Conservation (phyloP, 805 yeast genomes). For the Barnettozyma pratensis region DNA sequence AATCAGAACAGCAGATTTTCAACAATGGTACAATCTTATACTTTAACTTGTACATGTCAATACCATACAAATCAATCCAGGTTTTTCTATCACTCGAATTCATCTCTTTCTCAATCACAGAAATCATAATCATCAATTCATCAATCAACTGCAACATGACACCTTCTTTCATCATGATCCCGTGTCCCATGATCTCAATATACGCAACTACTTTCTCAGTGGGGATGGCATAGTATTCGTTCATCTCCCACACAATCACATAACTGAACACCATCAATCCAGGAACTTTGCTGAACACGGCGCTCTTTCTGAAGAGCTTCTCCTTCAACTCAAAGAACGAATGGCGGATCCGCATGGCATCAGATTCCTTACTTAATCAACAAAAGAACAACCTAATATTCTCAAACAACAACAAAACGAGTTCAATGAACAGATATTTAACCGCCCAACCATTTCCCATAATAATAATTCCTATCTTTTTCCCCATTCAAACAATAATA, state of each 20-base stretch:
- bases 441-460: too few species aligned
- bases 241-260: conserved; percentile 2
- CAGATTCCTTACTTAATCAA: not conserved
- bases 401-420: not conserved
- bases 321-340: not conserved
- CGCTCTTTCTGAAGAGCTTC: not conserved
- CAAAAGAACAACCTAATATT: not conserved
- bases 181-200: not conserved
- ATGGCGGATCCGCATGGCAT: not conserved
- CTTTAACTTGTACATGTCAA: conserved; percentile 2
- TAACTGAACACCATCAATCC: not conserved
- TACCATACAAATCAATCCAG: conserved; percentile 3
- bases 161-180: not conserved
- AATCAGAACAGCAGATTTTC: not conserved
- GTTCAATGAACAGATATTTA: too few species aligned
- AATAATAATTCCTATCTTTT: not conserved
- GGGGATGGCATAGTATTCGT: not conserved
- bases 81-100: not conserved
- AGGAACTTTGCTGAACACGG: not conserved
- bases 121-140: not conserved
- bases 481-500: not conserved
- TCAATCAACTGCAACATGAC: not conserved
- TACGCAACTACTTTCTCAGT: not conserved
- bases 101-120: not conserved
- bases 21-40: conserved; percentile 4